Conservation (phyloP, 495 filamentous ascomycete genomes). For the Annulohypoxylon nitens region DNA sequence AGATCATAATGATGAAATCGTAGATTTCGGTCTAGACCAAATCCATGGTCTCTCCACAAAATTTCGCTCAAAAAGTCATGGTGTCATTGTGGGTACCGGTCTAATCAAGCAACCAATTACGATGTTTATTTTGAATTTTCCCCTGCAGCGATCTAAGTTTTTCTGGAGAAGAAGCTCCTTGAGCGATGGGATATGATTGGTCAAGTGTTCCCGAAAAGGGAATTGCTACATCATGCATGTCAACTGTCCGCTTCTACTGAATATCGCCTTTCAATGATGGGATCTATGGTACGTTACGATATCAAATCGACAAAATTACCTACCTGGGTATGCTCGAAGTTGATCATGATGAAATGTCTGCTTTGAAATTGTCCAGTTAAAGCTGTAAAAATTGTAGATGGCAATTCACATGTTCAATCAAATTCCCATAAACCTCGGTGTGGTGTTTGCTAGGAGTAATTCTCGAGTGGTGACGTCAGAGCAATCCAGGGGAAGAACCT, state of each 20-base stretch:
- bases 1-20: conserved; percentile 42
- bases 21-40: conserved; percentile 33
- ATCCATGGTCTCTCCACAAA: conserved; percentile 29
- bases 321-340: conserved; percentile 4
- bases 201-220: conserved; percentile 38
- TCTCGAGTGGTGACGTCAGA: conserved; percentile 42
- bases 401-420: conserved; percentile 36
- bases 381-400: conserved; percentile 13
- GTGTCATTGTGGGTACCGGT: conserved; percentile 38
- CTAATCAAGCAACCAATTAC: conserved; percentile 15
- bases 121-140: neutral
- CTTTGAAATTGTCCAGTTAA: neutral
- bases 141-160: conserved; percentile 35
- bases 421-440: neutral
- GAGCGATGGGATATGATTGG: conserved; percentile 29
- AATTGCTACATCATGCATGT: conserved; percentile 33
- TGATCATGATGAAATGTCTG: conserved; percentile 41
- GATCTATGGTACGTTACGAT: conserved; percentile 28
- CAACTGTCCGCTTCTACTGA: conserved; percentile 16
- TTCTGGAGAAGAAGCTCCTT: conserved; percentile 29
- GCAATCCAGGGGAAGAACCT: conserved; percentile 28
- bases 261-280: conserved; percentile 24
- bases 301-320: conserved; percentile 15
- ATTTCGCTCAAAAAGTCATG: conserved; percentile 43
- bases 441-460: conserved; percentile 2